Percentiles rank a stretch among this genome's conserved stretches.
Evolutionary conservation across 192 early-diverging fungal genomes (phyloP).

Genomic region (Phycomyces blakesleeanus): DNA sequence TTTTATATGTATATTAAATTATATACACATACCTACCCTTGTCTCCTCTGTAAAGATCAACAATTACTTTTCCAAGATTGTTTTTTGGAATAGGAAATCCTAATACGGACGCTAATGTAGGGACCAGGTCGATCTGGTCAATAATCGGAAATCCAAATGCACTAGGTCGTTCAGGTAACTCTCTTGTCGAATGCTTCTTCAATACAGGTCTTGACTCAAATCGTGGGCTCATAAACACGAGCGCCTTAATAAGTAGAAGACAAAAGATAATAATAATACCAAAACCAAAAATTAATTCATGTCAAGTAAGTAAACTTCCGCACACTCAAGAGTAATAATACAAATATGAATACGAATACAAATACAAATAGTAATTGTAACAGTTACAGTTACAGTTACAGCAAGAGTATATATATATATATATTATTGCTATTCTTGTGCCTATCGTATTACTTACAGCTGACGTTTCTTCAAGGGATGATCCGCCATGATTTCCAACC

Average conservation of each 20-base stretch:
- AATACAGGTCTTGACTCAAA: conserved; percentile 28
- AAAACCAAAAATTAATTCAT: too few species aligned
- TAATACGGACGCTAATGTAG: conserved; percentile 76
- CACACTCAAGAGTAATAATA: too few species aligned
- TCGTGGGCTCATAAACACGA: conserved; percentile 46
- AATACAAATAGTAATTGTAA: too few species aligned
- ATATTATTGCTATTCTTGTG: too few species aligned
- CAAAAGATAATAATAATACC: too few species aligned
- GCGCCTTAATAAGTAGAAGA: too few species aligned
- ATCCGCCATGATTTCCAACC: conserved; percentile 59
- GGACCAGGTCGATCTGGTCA: conserved; percentile 87
- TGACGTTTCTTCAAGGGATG: conserved; percentile 50
- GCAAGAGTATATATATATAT: too few species aligned
- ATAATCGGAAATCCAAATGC: conserved; percentile 55
- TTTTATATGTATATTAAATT: conserved; percentile 3
- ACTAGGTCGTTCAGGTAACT: conserved; percentile 19
- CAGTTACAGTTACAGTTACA: too few species aligned
- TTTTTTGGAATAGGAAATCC: conserved; percentile 92
- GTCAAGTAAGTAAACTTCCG: too few species aligned
- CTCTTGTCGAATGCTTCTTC: conserved; percentile 5
- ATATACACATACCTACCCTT: conserved; percentile 25
- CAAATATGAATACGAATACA: too few species aligned
- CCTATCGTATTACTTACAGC: conserved; percentile 45
- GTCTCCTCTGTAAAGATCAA: conserved; percentile 63
- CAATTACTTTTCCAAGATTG: conserved; percentile 82